Base-by-base conservation (phyloP, 225 moss, liverwort and hornwort genomes). In the Climacium dendroides region DNA sequence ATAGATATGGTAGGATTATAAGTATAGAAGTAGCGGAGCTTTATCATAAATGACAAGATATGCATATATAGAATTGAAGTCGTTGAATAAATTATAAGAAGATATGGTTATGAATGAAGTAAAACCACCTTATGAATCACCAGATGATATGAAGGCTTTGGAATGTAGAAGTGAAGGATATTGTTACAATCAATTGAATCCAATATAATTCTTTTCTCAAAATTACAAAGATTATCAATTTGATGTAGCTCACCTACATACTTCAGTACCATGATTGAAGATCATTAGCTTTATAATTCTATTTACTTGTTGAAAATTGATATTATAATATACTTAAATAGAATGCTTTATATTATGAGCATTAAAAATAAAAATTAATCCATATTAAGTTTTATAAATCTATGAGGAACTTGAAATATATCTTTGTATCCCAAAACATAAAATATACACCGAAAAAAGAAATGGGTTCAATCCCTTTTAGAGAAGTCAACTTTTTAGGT, bases 361-460 rank as follows among this genome's bases (percentile, higher is more conserved):
- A 1, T 16, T 62, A 16, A 62, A 62, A 34, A 34, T 17, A 32
- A 5, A 7, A 63, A 32, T 32, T 19, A 65, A 35, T 64, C 19
- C n/a, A 20, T 20, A 11, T 22, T 37, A 22, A n/a, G n/a, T 66
- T 37, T 37, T 7, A 23, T 37, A n/a, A 39, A 69, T 23, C 7
- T 2, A 24, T 39, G 0, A 13, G 13, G 0, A 69, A 7, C 2
- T 37, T 39, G 4, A 67, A 67, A 39, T 23, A 67, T 69, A 4
- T 69, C 7, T 13, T 23, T 69, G 1, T 37, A 13, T 4, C 1
- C 7, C 3, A 6, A 13, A 23, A 24, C 1, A n/a, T 7, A 13
- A 7, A 13, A 23, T 24, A 8, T 69, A 4, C 2, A 7, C 6
- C 1, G 13, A 13, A 23, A 69, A 3, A 12, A 1, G 5, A 15